Percentiles rank a stretch among this genome's conserved stretches.
Evolutionary conservation across 768 basidiomycete genomes (phyloP).

Genomic region (Calvatia gigantea): DNA sequence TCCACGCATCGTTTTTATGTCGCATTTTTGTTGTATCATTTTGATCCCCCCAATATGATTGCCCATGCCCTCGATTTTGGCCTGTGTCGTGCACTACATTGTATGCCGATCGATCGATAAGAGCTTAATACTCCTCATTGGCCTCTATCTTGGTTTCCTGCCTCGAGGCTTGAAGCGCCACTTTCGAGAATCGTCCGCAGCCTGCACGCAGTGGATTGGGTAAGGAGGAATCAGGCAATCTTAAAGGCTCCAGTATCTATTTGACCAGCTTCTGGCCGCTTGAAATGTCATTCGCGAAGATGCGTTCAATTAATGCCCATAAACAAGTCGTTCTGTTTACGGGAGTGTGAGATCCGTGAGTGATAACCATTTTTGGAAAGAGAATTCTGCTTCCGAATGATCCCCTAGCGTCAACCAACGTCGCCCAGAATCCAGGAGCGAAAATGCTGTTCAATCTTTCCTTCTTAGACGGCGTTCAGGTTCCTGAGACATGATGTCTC

Average conservation of each 20-base stretch:
- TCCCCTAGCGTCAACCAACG: neutral
- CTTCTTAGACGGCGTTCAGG: neutral
- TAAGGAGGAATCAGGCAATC: no score
- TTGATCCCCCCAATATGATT: slow-evolving; percentile 25
- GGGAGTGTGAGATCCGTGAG: neutral
- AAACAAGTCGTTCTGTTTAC: neutral
- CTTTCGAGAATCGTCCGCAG: neutral
- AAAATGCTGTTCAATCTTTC: slow-evolving; percentile 9
- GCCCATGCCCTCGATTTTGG: slow-evolving; percentile 16
- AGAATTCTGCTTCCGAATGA: neutral
- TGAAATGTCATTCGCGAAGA: neutral
- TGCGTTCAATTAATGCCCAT: neutral
- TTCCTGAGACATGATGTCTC: neutral
- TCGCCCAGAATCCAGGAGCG: neutral
- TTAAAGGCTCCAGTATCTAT: no score
- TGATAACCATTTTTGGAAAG: neutral
- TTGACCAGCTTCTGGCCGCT: no score
- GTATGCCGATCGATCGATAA: neutral
- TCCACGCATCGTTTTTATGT: slow-evolving; percentile 21
- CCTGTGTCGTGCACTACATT: neutral
- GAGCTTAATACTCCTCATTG: neutral
- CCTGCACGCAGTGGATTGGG: neutral
- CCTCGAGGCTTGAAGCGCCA: neutral
- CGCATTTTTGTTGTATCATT: slow-evolving; percentile 18
- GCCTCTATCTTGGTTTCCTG: neutral